These are phyloP conservation scores for Ceraceosorus bombacis DNA, from an alignment of 1,284 basidiomycete genomes.

Conservation along the genomic window DNA sequence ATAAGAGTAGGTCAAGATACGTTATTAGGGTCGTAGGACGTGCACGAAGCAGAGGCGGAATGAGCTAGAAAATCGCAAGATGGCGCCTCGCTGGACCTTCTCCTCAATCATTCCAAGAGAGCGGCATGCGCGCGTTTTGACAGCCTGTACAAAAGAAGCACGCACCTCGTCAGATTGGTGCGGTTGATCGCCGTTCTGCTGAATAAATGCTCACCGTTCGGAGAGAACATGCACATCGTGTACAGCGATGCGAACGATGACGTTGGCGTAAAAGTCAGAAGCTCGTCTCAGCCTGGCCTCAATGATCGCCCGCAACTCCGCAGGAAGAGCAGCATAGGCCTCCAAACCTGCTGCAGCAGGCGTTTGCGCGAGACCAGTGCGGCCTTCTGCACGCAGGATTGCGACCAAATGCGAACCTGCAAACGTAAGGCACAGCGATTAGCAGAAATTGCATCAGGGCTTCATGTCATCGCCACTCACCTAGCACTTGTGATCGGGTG, in stretches of 20 bases:
- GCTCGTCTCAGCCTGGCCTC: conserved; percentile 69
- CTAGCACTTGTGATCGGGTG: conserved; percentile 64
- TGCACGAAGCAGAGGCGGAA: no score
- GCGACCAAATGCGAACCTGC: neutral
- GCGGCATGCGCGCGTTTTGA: no score
- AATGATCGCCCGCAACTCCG: conserved; percentile 59
- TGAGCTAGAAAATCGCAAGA: no score
- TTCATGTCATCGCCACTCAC: conserved; percentile 33
- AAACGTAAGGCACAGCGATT: neutral
- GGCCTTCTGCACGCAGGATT: neutral
- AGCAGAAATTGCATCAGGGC: no score
- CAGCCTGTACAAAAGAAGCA: no score
- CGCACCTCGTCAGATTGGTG: no score
- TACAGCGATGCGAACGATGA: conserved; percentile 84
- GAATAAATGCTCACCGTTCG: conserved; percentile 60
- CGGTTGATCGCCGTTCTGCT: no score
- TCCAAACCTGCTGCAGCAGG: neutral
- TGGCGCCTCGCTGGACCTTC: no score
- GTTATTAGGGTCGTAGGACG: no score
- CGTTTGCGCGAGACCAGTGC: neutral
- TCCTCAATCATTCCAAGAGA: no score
- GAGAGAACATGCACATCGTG: conserved; percentile 61
- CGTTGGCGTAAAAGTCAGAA: conserved; percentile 82
- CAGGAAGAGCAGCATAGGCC: conserved; percentile 13
- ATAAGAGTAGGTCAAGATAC: no score